Base-by-base conservation (phyloP, 176 grass and related monocot species). In the Oryza glumipatula region DNA sequence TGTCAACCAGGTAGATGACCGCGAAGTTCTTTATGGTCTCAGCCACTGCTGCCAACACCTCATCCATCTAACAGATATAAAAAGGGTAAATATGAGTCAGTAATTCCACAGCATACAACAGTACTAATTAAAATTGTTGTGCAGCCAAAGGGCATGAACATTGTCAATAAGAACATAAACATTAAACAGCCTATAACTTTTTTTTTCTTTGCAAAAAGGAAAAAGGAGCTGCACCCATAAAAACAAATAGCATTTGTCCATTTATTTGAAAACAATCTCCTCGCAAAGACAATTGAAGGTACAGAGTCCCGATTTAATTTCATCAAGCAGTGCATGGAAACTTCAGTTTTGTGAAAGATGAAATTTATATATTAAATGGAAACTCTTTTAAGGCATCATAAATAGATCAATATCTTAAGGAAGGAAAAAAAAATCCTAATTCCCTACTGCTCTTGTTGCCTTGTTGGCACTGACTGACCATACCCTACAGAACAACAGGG, bases 1-100 rank as follows among this genome's bases (percentile, higher is more conserved):
- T 98, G 76, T 98, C 95, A 2, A 95, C 93, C 0, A 98, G 84
- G 85, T 93, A 93, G 70, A 95, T 98, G 7, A 95, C 91, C 0
- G 95, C 91, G 51, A 98, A 98, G 84, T 98, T 98, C 85, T 98
- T 98, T 77, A 95, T 90, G 4, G 93, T 98, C 80, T 98, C 93
- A 8, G 91, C 93, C 15, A 95, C 93, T 23, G 56, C 56, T 60
- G 19, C 19, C 8, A 63, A n/a, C 21, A 63, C n/a, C 22, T 63
- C 58, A 63, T 63, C 12, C 88, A 86, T 90, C 86, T 82, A 72
- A 65, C 4, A 41, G 39, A 41, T 41, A 41, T 41, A 41, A 86
- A 63, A 67, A 6, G 5, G 22, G 35, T 35, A 61, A 1, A 12
- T 2, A 12, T 2, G 0, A 68, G 38, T 81, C 77, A 61, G 44